Base-by-base conservation (phyloP, 495 filamentous ascomycete species). In the Zalerion maritima region DNA sequence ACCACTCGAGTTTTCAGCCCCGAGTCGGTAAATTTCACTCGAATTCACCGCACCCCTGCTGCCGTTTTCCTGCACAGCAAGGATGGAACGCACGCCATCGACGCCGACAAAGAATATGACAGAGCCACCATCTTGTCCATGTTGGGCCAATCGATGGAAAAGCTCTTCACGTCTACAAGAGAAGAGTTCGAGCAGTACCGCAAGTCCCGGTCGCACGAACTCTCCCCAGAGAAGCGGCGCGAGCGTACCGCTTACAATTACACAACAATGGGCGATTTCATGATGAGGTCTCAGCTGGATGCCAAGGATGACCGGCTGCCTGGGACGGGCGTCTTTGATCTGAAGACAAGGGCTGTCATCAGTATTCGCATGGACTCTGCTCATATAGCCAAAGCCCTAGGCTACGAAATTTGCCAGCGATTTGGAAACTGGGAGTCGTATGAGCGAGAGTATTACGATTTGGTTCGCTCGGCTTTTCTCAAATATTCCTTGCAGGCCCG, bases 401-500 rank as follows among this genome's bases (percentile, higher is more conserved):
- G 81, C 5, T 99, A 99, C 50, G 76, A 99, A 55, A 86, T 99
- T 39, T 74, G 72, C 37, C 49, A 58, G 18, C 67, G 67, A 1
- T 69, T 67, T 22, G 89, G 89, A 7, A 56, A 67, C 20, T 99
- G 64, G 56, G 80, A 92, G 47, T 93, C 84, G 0, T 99, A 73
- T 51, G 89, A 99, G 45, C 75, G 87, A 24, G 91, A 99, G 47
- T 94, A 83, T 53, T 91, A 74, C 46, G 89, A 99, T 46, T 92
- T 96, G 87, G 87, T 92, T 33, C 70, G 89, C 18, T 68, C 82
- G 2, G 87, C 87, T 5, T 92, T 99, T 59, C 58, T 99, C 33
- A 96, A 96, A 43, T 99, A 99, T 48, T 92, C 85, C 4, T 62
- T 99, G 14, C 89, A 99, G 50, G 89, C 86, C 19, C 75, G 89